Evolutionary conservation across 164 flowering plant genomes (phyloP).

Genomic region (Aristolochia contorta): DNA sequence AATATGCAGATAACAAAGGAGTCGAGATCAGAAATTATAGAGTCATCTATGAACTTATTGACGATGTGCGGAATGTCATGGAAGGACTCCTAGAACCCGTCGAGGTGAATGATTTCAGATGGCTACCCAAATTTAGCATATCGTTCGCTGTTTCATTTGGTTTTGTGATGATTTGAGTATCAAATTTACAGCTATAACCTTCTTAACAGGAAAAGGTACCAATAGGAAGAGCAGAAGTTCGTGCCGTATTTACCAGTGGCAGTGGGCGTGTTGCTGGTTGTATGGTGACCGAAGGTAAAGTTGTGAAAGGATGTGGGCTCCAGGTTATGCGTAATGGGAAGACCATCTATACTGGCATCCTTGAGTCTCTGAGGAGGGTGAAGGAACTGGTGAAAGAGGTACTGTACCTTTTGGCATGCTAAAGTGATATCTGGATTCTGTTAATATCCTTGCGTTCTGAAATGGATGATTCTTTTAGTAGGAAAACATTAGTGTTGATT

Average conservation of each 20-base stretch:
- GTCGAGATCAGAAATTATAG: conserved; percentile 71
- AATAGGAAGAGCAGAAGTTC: conserved; percentile 75
- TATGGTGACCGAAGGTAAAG: conserved; percentile 80
- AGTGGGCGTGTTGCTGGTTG: conserved; percentile 97
- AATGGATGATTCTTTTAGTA: too few relatives aligned
- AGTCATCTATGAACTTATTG: conserved; percentile 87
- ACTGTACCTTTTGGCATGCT: conserved; percentile 1
- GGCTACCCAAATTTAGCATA: too few relatives aligned
- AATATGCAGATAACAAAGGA: conserved; percentile 60
- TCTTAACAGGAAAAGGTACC: conserved; percentile 59
- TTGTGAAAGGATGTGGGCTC: conserved; percentile 67
- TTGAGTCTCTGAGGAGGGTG: conserved; percentile 73
- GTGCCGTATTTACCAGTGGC: conserved; percentile 80
- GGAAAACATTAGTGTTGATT: too few relatives aligned
- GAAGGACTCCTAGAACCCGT: conserved; percentile 84
- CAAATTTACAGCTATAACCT: conserved; percentile 5
- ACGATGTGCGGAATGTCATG: conserved; percentile 82
- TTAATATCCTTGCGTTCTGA: too few relatives aligned
- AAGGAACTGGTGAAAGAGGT: conserved; percentile 95
- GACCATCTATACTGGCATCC: conserved; percentile 45
- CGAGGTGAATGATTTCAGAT: conserved; percentile 40
- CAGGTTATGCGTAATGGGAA: conserved; percentile 53
- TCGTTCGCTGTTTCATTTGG: too few relatives aligned
- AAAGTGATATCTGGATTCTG: too few relatives aligned
- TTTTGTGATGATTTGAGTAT: not conserved